These are phyloP conservation scores for Pinus taeda DNA, from an alignment of 75 land plant species.

Conservation along the genomic window DNA sequence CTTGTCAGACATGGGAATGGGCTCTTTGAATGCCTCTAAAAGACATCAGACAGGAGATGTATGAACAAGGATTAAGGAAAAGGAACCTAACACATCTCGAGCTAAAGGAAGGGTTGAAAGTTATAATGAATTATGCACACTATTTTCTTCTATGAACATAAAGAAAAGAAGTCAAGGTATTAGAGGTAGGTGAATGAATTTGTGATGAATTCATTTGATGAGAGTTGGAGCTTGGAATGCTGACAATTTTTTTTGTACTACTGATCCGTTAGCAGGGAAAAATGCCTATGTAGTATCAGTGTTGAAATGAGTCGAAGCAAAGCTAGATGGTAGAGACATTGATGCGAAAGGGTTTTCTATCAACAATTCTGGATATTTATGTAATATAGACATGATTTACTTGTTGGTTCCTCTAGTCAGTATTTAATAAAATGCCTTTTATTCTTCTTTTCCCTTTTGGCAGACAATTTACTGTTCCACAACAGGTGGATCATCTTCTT, in stretches of 20 bases:
- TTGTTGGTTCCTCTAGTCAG: neutral
- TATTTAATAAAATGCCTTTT: neutral
- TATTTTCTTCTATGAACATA: slow-evolving; percentile 12
- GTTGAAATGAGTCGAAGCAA: slow-evolving; percentile 76
- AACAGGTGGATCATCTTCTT: slow-evolving; percentile 93
- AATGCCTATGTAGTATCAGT: slow-evolving; percentile 94
- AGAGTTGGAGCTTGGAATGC: neutral
- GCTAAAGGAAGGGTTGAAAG: slow-evolving; percentile 6
- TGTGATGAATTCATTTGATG: neutral
- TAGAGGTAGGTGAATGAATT: slow-evolving; percentile 29
- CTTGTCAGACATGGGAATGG: neutral
- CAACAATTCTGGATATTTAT: neutral
- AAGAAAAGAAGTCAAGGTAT: slow-evolving; percentile 14
- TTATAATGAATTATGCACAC: neutral
- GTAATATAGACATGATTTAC: neutral
- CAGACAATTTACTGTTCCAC: slow-evolving; percentile 71
- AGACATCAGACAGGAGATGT: slow-evolving; percentile 3
- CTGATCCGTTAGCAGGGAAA: slow-evolving; percentile 44
- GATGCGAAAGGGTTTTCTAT: slow-evolving; percentile 62
- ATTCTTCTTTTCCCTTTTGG: slow-evolving; percentile 2
- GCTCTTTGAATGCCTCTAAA: neutral
- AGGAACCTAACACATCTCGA: slow-evolving; percentile 8
- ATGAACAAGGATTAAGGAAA: slow-evolving; percentile 1
- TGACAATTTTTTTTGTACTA: neutral
- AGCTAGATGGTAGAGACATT: slow-evolving; percentile 80